Base-by-base conservation (phyloP, 257 asterid species). In the Fraxinus pennsylvanica region DNA sequence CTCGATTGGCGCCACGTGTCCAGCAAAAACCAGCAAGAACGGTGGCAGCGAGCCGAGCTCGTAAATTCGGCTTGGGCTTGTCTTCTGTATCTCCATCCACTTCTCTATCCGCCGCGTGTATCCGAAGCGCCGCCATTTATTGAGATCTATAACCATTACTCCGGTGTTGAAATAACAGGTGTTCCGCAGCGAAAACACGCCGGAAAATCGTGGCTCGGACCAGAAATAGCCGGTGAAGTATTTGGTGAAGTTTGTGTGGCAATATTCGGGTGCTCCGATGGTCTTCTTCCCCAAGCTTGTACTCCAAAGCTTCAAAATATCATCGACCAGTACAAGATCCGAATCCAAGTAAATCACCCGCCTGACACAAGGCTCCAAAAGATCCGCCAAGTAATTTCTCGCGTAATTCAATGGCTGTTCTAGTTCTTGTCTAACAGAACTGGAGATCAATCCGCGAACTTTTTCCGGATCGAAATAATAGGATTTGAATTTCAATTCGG, bases 361-460 rank as follows among this genome's bases (percentile, higher is more conserved):
- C 4, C 72, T 79, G 0, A 91, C 88, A 57, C 94, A 87, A 0
- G 88, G 54, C 77, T 86, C 97, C 5, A 91, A 80, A 63, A 90
- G 84, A 67, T 87, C 89, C 25, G 88, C 94, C 25, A 90, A 74
- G 52, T 90, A 88, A 82, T 83, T 89, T 43, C 96, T 86, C 5
- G 96, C 94, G 70, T 89, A 91, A 78, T 91, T 91, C 41, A 91
- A 68, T 73, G 96, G 96, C 81, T 91, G 92, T 29, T 89, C 96
- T 9, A 91, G 88, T 14, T 92, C 91, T 50, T 83, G 87, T 73
- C 96, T 71, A 0, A 87, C 87, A 35, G 90, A 85, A 71, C 85
- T 81, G 21, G 94, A 88, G 73, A 90, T 90, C 74, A 80, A 80
- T 59, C 72, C 73, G 47, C 86, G 87, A 14, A 91, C 96, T 35